Evolutionary conservation across 192 early-diverging fungal species (phyloP), one percentile per base, ranked within the genome.

Genomic region (Podila verticillata): DNA sequence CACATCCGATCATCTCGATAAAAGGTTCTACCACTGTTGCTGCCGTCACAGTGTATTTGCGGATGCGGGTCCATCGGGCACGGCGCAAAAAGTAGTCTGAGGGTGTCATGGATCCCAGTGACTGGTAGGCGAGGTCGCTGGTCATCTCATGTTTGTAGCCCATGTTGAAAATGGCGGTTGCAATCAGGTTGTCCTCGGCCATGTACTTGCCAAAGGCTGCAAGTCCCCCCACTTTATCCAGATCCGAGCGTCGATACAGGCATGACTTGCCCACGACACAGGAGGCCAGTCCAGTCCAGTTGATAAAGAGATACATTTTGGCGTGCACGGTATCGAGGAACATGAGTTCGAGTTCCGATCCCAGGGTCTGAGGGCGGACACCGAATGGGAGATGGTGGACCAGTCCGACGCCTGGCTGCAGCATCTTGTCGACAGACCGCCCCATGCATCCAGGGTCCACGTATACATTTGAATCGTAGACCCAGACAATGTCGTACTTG

Each of bases 221-320:
- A 28, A 99, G 81, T 0, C 96, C 97, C 10, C 96, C 96, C 31
- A 91, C 88, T 47, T 83, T 85, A 47, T 92, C 93, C 26, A 99
- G 86, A 61, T 91, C 90, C 36, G 89, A 92, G 49, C 92, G 93
- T 57, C 96, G 90, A 83, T 96, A 99, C 61, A 98, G 73, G 66
- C 95, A 96, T 49, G 94, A 96, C 74, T 99, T 99, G 30, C 98
- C 98, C 82, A 97, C 92, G 35, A 99, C 83, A 81, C 96, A 98
- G 59, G 91, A 93, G 48, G 93, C 94, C 7, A 96, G 79, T 17
- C 88, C 93, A 17, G 95, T 77, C 61, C 89, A 89, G 82, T 99
- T 99, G 84, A 99, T 95, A 49, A 94, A 93, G 49, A 94, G 86
- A 77, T 99, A 99, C 92, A 97, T 95, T 68, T 95, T 95, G 36